Conservation (phyloP, 1,284 basidiomycete species). For the Puccinia sorghi region DNA sequence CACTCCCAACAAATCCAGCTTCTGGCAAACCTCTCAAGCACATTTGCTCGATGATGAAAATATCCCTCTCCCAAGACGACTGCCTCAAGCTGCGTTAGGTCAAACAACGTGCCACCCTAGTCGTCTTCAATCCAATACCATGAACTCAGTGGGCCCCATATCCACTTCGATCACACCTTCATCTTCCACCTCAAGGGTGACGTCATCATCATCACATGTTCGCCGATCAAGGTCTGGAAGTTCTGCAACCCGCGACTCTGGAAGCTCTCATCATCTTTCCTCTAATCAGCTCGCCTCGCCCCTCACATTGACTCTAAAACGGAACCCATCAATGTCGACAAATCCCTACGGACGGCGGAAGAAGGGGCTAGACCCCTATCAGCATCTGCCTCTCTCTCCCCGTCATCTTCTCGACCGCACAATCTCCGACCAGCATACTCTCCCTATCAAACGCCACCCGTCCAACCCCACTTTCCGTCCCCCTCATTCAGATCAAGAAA, state of each 20-base stretch:
- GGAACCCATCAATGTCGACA: constrained; percentile 26
- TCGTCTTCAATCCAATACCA: background rate
- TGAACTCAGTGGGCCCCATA: background rate
- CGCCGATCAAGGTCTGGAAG: background rate
- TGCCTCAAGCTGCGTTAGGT: constrained; percentile 7
- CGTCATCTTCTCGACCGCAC: background rate
- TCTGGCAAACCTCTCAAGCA: background rate
- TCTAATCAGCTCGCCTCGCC: background rate
- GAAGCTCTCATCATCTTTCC: background rate
- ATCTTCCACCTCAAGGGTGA: background rate
- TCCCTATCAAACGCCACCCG: background rate
- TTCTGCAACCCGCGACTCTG: background rate
- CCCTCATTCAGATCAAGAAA: background rate
- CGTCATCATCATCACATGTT: background rate
- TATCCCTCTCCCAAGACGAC: background rate
- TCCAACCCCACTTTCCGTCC: background rate
- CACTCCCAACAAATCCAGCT: background rate
- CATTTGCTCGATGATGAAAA: background rate
- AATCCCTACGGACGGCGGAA: constrained; percentile 23
- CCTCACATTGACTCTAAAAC: constrained; percentile 6
- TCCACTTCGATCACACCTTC: background rate
- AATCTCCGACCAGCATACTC: background rate
- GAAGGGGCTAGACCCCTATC: background rate
- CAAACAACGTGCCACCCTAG: background rate
- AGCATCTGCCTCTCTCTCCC: background rate